Percentiles rank a stretch among this genome's conserved stretches.
phyloP scores from a whole-genome alignment of 2,329 filamentous ascomycete species.

The Colletotrichum sp. region DNA sequence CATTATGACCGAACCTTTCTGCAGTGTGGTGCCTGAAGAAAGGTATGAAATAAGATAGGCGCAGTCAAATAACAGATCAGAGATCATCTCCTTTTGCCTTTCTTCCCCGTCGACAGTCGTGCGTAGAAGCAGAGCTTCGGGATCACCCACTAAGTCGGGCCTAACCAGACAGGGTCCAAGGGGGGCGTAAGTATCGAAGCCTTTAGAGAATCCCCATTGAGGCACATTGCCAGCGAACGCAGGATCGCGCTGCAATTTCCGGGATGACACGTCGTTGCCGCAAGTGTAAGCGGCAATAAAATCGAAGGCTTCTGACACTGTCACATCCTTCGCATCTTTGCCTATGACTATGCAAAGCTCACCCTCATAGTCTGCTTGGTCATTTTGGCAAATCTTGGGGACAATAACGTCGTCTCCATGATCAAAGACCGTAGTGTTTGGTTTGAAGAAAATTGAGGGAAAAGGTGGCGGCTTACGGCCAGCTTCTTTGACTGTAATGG shows the following conservation, averaged over 20 bases:
- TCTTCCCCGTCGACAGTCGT: constrained; percentile 53
- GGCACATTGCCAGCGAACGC: constrained; percentile 54
- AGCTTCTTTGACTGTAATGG: constrained; percentile 52
- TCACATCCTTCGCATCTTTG: constrained; percentile 53
- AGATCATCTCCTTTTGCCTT: constrained; percentile 44
- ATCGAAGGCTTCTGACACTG: constrained; percentile 43
- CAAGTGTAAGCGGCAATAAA: constrained; percentile 60
- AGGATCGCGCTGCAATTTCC: constrained; percentile 57
- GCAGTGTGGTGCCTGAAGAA: constrained; percentile 45
- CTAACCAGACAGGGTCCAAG: constrained; percentile 55
- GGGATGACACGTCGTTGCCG: constrained; percentile 60
- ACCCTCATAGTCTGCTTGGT: constrained; percentile 54
- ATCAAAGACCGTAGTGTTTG: constrained; percentile 40
- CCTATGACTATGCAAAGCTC: constrained; percentile 54
- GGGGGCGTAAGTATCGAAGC: constrained; percentile 61
- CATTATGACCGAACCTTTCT: constrained; percentile 49
- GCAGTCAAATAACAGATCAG: constrained; percentile 51
- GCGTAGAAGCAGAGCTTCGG: constrained; percentile 43
- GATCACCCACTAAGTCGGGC: constrained; percentile 45
- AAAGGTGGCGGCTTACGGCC: constrained; percentile 53
- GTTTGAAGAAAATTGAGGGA: constrained; percentile 58
- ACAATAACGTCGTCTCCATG: constrained; percentile 44
- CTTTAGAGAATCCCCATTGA: constrained; percentile 63
- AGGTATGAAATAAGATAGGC: constrained; percentile 40
- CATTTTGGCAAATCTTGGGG: constrained; percentile 53